Percentiles rank a stretch among this genome's conserved stretches.
These are phyloP conservation scores for Dryas drummondii DNA, from an alignment of 306 rosid species.

Conservation along the genomic window DNA sequence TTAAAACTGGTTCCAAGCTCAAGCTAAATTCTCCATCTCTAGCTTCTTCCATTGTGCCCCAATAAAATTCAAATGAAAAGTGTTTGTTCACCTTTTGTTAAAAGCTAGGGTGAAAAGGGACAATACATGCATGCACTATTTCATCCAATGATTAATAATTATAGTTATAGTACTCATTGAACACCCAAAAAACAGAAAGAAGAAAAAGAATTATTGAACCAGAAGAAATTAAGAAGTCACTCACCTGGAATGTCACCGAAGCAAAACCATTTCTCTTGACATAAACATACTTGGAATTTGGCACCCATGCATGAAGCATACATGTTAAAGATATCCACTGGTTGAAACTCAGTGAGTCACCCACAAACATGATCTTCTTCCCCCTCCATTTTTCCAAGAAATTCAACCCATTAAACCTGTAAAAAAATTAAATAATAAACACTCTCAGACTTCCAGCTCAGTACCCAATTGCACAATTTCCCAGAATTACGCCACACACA, in stretches of 20 bases:
- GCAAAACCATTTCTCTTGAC: slow-evolving; percentile 44
- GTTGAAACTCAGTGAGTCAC: slow-evolving; percentile 85
- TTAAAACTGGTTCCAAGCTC: too few relatives aligned
- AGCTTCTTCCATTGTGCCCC: too few relatives aligned
- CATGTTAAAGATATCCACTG: slow-evolving; percentile 86
- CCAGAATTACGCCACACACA: too few relatives aligned
- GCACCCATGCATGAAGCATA: slow-evolving; percentile 83
- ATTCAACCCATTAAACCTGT: slow-evolving; percentile 73
- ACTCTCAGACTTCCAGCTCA: neutral
- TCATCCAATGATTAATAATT: slow-evolving; percentile 13
- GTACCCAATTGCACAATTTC: neutral
- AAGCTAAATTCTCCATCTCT: neutral
- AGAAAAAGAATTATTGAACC: neutral
- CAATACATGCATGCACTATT: slow-evolving; percentile 20
- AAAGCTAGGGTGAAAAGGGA: neutral
- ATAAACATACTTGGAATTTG: slow-evolving; percentile 52
- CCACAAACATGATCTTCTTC: slow-evolving; percentile 94
- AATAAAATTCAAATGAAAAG: neutral
- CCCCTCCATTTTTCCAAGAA: slow-evolving; percentile 73
- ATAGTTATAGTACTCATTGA: neutral
- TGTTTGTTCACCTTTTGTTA: neutral
- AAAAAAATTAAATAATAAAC: neutral
- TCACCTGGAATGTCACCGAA: slow-evolving; percentile 72
- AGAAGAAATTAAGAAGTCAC: slow-evolving; percentile 1
- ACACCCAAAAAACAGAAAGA: neutral